Evolutionary conservation across 495 filamentous ascomycete species (phyloP).

Genomic region (Podospora fimiseda): DNA sequence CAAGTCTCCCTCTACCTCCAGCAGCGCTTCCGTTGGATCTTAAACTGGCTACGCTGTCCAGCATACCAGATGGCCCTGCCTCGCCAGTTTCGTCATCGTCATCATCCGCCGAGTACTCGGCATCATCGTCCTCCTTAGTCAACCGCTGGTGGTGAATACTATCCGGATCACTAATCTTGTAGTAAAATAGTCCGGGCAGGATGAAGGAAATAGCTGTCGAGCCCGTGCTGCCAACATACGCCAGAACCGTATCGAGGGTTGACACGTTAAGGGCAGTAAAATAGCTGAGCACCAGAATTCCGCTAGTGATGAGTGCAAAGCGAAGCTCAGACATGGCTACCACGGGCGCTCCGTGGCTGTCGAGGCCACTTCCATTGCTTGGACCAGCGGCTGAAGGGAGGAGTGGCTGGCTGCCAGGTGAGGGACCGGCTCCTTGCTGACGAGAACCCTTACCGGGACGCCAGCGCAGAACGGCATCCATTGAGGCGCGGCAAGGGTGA

Average conservation of each 20-base stretch:
- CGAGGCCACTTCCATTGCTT: constrained; percentile 7
- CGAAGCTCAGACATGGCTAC: constrained; percentile 71
- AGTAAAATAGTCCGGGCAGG: constrained; percentile 91
- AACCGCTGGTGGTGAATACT: constrained; percentile 75
- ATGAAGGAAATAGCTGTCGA: constrained; percentile 95
- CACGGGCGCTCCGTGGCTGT: constrained; percentile 38
- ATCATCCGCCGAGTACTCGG: constrained; percentile 35
- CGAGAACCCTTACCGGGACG: constrained; percentile 81
- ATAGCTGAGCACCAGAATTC: constrained; percentile 77
- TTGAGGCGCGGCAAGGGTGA: constrained; percentile 87
- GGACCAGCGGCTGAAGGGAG: constrained; percentile 27
- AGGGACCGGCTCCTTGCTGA: constrained; percentile 35
- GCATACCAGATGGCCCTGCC: constrained; percentile 32
- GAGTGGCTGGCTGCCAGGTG: constrained; percentile 37
- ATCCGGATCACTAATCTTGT: constrained; percentile 88
- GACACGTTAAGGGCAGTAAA: constrained; percentile 83
- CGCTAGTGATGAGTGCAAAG: constrained; percentile 84
- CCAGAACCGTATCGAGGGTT: constrained; percentile 81
- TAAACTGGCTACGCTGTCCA: constrained; percentile 40
- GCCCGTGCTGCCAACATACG: constrained; percentile 92
- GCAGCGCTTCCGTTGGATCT: constrained; percentile 36
- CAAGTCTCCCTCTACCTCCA: constrained; percentile 21
- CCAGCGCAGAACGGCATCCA: constrained; percentile 92
- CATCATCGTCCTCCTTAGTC: constrained; percentile 83
- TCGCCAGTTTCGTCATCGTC: constrained; percentile 39